Evolutionary conservation across 2,329 filamentous ascomycete species (phyloP), one percentile per base, ranked within the genome.

Genomic region (Fusarium beomiforme): DNA sequence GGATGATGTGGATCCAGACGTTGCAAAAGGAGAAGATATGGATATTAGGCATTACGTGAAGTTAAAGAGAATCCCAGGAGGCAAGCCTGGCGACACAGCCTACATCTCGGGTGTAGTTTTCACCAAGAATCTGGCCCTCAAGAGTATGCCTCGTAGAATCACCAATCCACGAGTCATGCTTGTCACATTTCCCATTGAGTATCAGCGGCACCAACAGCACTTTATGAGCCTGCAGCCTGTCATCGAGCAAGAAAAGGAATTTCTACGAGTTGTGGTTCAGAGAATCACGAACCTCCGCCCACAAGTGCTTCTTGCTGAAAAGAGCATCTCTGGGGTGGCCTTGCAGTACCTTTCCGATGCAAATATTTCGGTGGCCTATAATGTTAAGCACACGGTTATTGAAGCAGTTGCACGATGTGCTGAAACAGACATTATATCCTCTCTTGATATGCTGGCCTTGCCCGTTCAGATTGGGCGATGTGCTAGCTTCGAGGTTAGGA

Each of bases 201-300:
- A 99, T 80, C 93, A 97, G 64, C 90, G 96, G 41, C 94, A 98
- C 74, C 85, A 87, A 78, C 85, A 87, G 79, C 95, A 98, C 79
- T 98, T 99, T 79, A 98, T 99, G 95, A 99, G 96, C 76, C 84
- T 99, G 53, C 94, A 98, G 75, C 95, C 95, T 41, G 94, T 99
- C 60, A 97, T 99, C 75, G 93, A 95, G 59, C 96, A 99, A 80
- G 97, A 99, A 81, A 92, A 93, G 72, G 96, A 99, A 78, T 99
- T 96, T 73, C 85, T 99, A 29, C 89, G 92, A 73, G 96, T 97
- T 77, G 89, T 99, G 61, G 94, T 99, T 31, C 95, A 93, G 77
- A 90, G 96, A 58, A 98, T 99, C 74, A 91, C 93, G 63, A 93
- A 94, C 39, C 85, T 98, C 29, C 89, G 91, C 34, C 96, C 96